Evolutionary conservation across 1,139 yeast species (phyloP), one percentile per base, ranked within the genome.

Genomic region (Komagataea norvegica): DNA sequence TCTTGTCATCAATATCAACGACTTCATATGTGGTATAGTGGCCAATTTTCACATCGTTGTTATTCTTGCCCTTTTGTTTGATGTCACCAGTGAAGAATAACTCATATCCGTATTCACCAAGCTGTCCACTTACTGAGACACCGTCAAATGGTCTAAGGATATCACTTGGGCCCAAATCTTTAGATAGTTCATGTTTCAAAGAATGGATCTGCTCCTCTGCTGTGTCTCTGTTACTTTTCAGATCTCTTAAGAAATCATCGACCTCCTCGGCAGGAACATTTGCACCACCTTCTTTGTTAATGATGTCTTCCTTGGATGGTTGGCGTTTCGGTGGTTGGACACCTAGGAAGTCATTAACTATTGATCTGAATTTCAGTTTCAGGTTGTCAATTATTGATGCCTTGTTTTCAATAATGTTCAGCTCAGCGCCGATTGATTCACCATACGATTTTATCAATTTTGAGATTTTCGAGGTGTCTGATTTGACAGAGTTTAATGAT

Each of bases 51-150:
- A 77, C 71, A 22, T 55, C 45, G 30, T 67, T 66, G 7, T 72
- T 74, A 41, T 58, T 72, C 34, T 55, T 56, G 18, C 76, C 74
- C 17, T 55, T 60, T 56, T 87, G 95, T 38, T 67, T 64, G 8
- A 84, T 65, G 5, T 74, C 60, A 21, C 76, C 79, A 30, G 71
- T 65, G 47, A 79, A 70, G 38, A 84, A 79, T 16, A 83, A 59
- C 50, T 71, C 76, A 57, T 86, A 87, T 36, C 68, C 72, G 60
- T 85, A 87, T 29, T 79, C 94, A 6, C 89, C 89, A 26, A 79
- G 57, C 18, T 64, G 64, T 18, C 66, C 62, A 33, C 60, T 57
- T 8, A 80, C 64, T 55, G 82, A 72, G 23, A 62, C 58, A 24
- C 71, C 72, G 34, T 68, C 65, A 33, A 77, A 62, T 0, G 88